Evolutionary conservation across 345 rosid species (phyloP).

Genomic region (Gossypium raimondii): DNA sequence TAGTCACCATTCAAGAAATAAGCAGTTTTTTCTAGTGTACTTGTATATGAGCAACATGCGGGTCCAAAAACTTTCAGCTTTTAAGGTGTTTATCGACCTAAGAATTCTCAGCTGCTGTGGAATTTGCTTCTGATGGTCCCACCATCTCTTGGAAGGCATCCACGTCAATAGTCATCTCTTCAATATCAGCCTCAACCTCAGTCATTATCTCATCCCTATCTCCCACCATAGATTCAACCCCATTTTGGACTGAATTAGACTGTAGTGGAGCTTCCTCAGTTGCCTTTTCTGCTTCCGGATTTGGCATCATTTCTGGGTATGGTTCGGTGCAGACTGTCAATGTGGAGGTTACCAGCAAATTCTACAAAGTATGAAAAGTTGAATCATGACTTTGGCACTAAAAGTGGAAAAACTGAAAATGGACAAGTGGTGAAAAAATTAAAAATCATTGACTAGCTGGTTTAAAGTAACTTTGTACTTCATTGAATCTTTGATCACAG

Average conservation of each 20-base stretch:
- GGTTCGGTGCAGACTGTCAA: slow-evolving; percentile 46
- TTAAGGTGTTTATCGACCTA: slow-evolving; percentile 20
- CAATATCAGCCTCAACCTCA: slow-evolving; percentile 62
- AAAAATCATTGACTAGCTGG: not conserved
- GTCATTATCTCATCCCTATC: slow-evolving; percentile 72
- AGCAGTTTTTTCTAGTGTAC: not conserved
- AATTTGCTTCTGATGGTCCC: slow-evolving; percentile 46
- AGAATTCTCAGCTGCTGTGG: slow-evolving; percentile 37
- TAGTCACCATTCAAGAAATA: not conserved
- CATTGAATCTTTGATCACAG: too few relatives aligned
- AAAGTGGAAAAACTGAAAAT: not conserved
- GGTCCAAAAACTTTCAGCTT: not conserved
- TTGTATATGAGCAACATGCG: not conserved
- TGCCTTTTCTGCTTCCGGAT: slow-evolving; percentile 27
- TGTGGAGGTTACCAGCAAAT: slow-evolving; percentile 74
- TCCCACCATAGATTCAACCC: slow-evolving; percentile 50
- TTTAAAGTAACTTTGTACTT: too few relatives aligned
- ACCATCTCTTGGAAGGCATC: slow-evolving; percentile 56
- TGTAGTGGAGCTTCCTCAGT: slow-evolving; percentile 27
- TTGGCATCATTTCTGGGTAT: slow-evolving; percentile 34
- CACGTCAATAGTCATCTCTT: slow-evolving; percentile 63
- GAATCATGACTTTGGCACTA: not conserved
- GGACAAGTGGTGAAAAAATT: not conserved
- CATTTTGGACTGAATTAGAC: slow-evolving; percentile 45
- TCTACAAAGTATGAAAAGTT: slow-evolving; percentile 33